Evolutionary conservation across 129 eudicot genomes (phyloP).

Genomic region (Centaurea solstitialis): DNA sequence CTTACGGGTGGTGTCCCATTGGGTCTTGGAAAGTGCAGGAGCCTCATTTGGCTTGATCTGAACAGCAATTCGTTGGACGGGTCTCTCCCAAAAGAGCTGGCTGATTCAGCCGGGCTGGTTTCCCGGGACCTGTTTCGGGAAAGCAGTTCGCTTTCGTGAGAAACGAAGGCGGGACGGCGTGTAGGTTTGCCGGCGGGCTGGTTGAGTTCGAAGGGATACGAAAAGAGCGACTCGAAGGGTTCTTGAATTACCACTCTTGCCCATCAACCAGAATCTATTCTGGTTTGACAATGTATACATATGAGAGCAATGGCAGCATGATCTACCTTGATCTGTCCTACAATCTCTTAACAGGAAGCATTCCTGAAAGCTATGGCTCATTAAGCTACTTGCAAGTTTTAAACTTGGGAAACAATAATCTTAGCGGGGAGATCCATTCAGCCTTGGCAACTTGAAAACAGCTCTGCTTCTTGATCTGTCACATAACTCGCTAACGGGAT

Average conservation of each 20-base stretch:
- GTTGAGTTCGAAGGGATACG: constrained; percentile 84
- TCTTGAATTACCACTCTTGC: constrained; percentile 75
- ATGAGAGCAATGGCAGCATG: constrained; percentile 70
- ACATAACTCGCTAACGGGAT: constrained; percentile 61
- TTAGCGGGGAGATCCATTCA: constrained; percentile 60
- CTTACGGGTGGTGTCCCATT: constrained; percentile 63
- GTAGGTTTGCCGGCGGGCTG: constrained; percentile 87
- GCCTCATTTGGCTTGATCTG: constrained; percentile 85
- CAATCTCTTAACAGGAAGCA: constrained; percentile 57
- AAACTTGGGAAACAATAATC: constrained; percentile 72
- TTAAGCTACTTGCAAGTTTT: constrained; percentile 66
- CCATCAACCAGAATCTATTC: constrained; percentile 76
- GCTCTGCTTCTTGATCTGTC: constrained; percentile 79
- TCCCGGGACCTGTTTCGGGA: constrained; percentile 75
- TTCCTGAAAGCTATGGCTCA: constrained; percentile 69
- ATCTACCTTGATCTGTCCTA: constrained; percentile 86
- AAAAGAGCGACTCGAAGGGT: constrained; percentile 52
- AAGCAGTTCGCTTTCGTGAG: constrained; percentile 89
- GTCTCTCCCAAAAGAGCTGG: constrained; percentile 59
- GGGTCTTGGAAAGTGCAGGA: constrained; percentile 61
- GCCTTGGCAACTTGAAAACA: constrained; percentile 61
- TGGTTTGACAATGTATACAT: constrained; percentile 74
- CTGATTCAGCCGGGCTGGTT: constrained; percentile 68
- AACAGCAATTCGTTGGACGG: constrained; percentile 71
- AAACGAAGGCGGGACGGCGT: constrained; percentile 84